phyloP scores from a whole-genome alignment of 1,284 basidiomycete genomes.

The Chondrostereum purpureum region DNA sequence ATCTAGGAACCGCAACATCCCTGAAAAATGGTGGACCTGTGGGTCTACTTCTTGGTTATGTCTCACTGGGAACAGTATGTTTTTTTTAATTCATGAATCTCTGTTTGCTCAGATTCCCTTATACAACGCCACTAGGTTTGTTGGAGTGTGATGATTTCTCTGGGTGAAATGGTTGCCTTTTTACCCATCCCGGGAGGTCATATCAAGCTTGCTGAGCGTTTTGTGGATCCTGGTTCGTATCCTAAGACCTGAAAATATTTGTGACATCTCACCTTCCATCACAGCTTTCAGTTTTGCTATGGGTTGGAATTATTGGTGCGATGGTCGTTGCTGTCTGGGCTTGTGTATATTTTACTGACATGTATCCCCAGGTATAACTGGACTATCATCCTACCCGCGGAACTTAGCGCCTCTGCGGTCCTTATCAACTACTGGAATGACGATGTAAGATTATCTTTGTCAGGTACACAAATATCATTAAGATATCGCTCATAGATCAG shows the following conservation, averaged over 20 bases:
- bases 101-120: neutral
- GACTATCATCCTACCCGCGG: constrained; percentile 67
- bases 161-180: constrained; percentile 62
- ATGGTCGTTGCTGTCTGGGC: no score
- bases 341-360: neutral
- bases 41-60: constrained; percentile 62
- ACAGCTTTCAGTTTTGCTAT: constrained; percentile 76
- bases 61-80: constrained; percentile 48
- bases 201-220: constrained; percentile 56
- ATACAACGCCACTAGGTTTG: constrained; percentile 4
- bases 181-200: constrained; percentile 71
- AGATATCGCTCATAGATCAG: no score
- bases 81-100: no score
- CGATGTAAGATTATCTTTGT: neutral
- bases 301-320: constrained; percentile 78
- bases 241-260: neutral
- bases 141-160: constrained; percentile 33
- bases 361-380: constrained; percentile 48
- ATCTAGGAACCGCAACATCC: constrained; percentile 54
- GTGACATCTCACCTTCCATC: constrained; percentile 54
- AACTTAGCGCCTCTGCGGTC: constrained; percentile 71
- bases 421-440: constrained; percentile 71
- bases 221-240: constrained; percentile 12
- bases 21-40: constrained; percentile 52
- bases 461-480: no score